A percentile compares a stretch with the other conserved stretches of the same genome.
phyloP scores from a whole-genome alignment of 129 eudicot genomes.

The Sambucus nigra region DNA sequence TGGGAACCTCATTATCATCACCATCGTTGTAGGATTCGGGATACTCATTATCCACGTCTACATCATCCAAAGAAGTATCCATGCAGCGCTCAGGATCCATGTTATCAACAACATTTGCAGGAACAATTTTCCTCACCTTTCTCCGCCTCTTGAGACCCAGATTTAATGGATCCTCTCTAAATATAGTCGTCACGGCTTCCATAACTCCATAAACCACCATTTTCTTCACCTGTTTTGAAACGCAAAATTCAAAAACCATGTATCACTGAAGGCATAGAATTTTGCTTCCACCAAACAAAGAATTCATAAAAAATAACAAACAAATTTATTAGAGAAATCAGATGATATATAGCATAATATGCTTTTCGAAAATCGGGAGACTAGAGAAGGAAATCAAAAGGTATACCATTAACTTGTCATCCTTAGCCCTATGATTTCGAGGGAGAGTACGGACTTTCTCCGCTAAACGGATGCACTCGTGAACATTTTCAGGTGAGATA shows the following conservation, averaged over 20 bases:
- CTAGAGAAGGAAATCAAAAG: neutral
- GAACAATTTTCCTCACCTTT: too few species aligned
- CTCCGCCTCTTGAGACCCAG: too few species aligned
- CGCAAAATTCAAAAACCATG: neutral
- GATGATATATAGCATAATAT: neutral
- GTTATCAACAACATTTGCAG: too few species aligned
- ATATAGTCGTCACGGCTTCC: slow-evolving; percentile 28
- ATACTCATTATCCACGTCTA: too few species aligned
- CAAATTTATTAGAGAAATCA: neutral
- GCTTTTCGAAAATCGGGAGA: neutral
- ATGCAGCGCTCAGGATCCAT: too few species aligned
- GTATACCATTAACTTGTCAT: slow-evolving; percentile 18
- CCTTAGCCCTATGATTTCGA: slow-evolving; percentile 13
- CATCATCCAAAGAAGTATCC: too few species aligned
- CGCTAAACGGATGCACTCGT: slow-evolving; percentile 17
- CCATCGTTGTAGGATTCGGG: too few species aligned
- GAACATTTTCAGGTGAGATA: slow-evolving; percentile 19
- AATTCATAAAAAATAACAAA: too few species aligned
- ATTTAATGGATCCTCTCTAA: too few species aligned
- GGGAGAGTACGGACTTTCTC: slow-evolving; percentile 11
- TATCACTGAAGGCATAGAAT: neutral
- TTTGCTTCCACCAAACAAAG: too few species aligned
- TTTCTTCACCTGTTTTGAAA: slow-evolving; percentile 35
- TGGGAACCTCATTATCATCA: too few species aligned
- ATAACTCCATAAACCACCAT: slow-evolving; percentile 39